Conservation (phyloP, 352 stramenopile species). For the Pseudoperonospora humuli region DNA sequence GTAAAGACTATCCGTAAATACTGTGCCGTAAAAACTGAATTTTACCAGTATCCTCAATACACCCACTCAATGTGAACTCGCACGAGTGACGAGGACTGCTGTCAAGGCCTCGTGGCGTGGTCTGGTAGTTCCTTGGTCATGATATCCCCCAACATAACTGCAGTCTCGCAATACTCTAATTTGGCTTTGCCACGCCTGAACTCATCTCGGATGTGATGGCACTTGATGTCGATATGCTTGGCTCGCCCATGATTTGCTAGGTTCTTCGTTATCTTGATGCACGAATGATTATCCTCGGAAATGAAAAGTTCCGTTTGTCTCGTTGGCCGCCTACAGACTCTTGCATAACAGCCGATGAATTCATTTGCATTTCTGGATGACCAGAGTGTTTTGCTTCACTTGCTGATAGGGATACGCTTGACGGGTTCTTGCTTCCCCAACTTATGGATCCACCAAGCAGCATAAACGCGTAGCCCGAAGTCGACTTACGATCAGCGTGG, state of each 20-base stretch:
- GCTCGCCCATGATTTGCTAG: not conserved
- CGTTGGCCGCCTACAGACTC: not conserved
- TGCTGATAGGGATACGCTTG: slow-evolving; percentile 1
- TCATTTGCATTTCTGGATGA: not conserved
- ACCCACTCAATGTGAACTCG: not conserved
- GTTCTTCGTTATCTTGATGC: slow-evolving; percentile 11
- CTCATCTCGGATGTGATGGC: slow-evolving; percentile 5
- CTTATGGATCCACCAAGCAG: not conserved
- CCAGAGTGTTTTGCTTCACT: slow-evolving; percentile 5
- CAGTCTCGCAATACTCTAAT: not conserved
- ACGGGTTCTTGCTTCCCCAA: not conserved
- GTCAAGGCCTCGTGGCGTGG: not conserved
- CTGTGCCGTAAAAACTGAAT: too few relatives aligned
- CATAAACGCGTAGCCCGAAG: slow-evolving; percentile 3
- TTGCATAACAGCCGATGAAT: slow-evolving; percentile 1
- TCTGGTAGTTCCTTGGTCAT: not conserved
- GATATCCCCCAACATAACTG: not conserved
- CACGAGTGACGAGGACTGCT: too few relatives aligned
- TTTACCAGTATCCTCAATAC: too few relatives aligned
- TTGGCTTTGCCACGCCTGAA: not conserved
- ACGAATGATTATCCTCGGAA: slow-evolving; percentile 11
- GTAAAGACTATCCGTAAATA: too few relatives aligned
- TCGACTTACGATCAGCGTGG: slow-evolving; percentile 7
- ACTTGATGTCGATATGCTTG: slow-evolving; percentile 10
- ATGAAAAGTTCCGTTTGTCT: not conserved